phyloP scores from a whole-genome alignment of 495 filamentous ascomycete genomes.

The Penicillium goetzii region DNA sequence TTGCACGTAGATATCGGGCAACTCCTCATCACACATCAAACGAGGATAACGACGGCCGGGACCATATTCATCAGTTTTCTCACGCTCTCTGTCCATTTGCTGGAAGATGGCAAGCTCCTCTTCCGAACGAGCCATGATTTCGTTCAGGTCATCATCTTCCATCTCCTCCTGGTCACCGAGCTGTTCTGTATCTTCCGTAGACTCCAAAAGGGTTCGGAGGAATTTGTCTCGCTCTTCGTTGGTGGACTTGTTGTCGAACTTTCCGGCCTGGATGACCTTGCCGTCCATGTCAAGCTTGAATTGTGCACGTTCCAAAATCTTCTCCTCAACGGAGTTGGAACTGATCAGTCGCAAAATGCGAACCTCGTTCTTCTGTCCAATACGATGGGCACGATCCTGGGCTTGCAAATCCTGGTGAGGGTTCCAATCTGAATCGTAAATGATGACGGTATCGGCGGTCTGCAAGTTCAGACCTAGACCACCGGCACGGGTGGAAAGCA shows the following conservation, averaged over 20 bases:
- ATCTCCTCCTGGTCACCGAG: constrained; percentile 81
- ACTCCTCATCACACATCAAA: constrained; percentile 82
- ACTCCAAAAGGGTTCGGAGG: constrained; percentile 87
- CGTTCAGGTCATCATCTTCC: constrained; percentile 96
- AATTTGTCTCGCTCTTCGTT: constrained; percentile 97
- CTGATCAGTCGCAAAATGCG: constrained; percentile 94
- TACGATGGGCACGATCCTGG: constrained; percentile 99
- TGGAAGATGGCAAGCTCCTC: constrained; percentile 72
- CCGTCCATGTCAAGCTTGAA: constrained; percentile 99
- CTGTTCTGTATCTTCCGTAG: constrained; percentile 83
- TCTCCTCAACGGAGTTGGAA: constrained; percentile 96
- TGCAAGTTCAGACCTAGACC: constrained; percentile 96
- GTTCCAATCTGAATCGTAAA: constrained; percentile 99
- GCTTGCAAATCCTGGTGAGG: constrained; percentile 99
- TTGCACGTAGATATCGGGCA: constrained; percentile 89
- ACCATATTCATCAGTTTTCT: constrained; percentile 68
- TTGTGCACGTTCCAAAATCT: constrained; percentile 94
- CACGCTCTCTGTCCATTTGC: constrained; percentile 76
- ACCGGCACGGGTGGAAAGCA: constrained; percentile 98
- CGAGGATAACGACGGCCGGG: constrained; percentile 67
- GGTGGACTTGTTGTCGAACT: constrained; percentile 99
- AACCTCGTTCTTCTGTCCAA: constrained; percentile 99
- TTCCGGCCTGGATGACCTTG: constrained; percentile 98
- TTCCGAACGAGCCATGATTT: constrained; percentile 80
- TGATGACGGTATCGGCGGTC: constrained; percentile 97